Conservation (phyloP, 805 yeast species). For the baker's yeast (Saccharomyces cerevisiae) region DNA sequence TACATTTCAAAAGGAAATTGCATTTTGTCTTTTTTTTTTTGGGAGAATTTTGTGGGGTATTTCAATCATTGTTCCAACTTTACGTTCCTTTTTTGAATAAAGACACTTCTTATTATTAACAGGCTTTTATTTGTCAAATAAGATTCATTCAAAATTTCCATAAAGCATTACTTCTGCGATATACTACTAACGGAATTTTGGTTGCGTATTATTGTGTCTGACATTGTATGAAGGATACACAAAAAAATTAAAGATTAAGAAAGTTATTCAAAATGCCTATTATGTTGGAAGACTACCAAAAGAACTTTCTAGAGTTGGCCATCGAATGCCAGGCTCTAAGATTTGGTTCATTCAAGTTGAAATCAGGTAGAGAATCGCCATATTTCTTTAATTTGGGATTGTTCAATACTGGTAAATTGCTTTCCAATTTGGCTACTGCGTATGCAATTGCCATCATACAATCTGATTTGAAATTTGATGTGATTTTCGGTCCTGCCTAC, state of each 20-base stretch:
- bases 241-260: not conserved
- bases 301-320: slow-evolving; percentile 71
- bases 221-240: not conserved
- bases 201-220: not conserved
- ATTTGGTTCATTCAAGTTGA: slow-evolving; percentile 83
- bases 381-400: slow-evolving; percentile 93
- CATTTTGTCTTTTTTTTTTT: not conserved
- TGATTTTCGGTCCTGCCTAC: slow-evolving; percentile 94
- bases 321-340: slow-evolving; percentile 72
- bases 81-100: not conserved
- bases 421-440: slow-evolving; percentile 76
- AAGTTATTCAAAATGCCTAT: slow-evolving; percentile 10
- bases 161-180: not conserved
- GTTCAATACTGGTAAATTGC: slow-evolving; percentile 69
- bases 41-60: not conserved
- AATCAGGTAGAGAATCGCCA: slow-evolving; percentile 91
- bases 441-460: slow-evolving; percentile 83
- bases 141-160: not conserved
- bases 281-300: slow-evolving; percentile 43
- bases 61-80: not conserved
- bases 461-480: slow-evolving; percentile 77
- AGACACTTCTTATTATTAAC: not conserved
- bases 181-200: not conserved
- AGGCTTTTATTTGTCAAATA: not conserved
- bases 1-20: not conserved